Evolutionary conservation across 257 asterid genomes (phyloP), one percentile per base, ranked within the genome.

Genomic region (Ilex aquifolium): DNA sequence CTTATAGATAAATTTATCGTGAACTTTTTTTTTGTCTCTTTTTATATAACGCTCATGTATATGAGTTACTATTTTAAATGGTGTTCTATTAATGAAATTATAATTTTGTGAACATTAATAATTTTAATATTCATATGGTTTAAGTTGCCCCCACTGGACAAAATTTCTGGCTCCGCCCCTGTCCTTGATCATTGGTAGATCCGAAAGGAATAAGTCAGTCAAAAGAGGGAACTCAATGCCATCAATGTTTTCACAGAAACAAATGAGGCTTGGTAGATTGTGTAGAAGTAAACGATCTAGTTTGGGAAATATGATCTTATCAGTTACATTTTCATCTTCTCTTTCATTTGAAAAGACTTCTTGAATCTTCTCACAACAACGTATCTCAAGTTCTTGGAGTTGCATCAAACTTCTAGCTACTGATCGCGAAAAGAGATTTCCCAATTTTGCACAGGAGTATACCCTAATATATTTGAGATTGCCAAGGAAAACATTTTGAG

Each of bases 301-400:
- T 46, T 64, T 71, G 44, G 68, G 70, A 55, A 76, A 76, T 60
- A 32, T 17, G 27, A 67, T 39, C 32, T 55, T 12, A 53, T 21
- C 27, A 21, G 1, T 21, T 0, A 21, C 27, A 21, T 0, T 21
- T 21, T 21, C 27, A 21, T 21, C 13, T 55, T 46, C 6, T 8
- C 32, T 56, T 36, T 57, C 71, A 54, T 44, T 21, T 32, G 62
- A 69, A 46, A 75, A 61, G 60, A 75, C 66, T 56, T 63, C 52
- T 54, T 59, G 40, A 73, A 75, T 63, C 44, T 6, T 16, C 30
- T 30, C 14, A 14, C 76, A 75, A 59, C 70, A 46, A n/a, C n/a
- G 59, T 9, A 75, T 58, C 13, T 64, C 68, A 31, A 75, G 74
- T 31, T 71, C 67, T 56, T 71, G 68, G 9, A 75, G 76, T 5